phyloP scores from a whole-genome alignment of 805 yeast species.

The Barnettozyma pratensis region DNA sequence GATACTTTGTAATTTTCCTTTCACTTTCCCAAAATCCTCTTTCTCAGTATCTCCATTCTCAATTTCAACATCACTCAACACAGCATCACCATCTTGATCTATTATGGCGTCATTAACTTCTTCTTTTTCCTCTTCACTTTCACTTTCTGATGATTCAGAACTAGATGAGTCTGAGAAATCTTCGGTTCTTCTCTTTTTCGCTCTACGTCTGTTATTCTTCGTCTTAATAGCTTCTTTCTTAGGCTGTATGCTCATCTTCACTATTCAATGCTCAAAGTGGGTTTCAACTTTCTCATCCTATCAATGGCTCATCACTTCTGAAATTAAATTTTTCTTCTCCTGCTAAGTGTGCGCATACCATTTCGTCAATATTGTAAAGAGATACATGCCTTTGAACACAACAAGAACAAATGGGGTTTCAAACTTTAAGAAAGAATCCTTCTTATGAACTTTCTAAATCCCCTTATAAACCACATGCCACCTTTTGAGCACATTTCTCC shows the following conservation, averaged over 20 bases:
- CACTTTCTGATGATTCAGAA: slow-evolving; percentile 36
- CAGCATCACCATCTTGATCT: slow-evolving; percentile 20
- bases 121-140: slow-evolving; percentile 10
- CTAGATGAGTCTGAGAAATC: slow-evolving; percentile 55
- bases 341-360: neutral
- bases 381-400: no score
- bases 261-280: no score
- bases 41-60: slow-evolving; percentile 7
- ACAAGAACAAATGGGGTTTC: no score
- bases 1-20: slow-evolving; percentile 17
- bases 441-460: no score
- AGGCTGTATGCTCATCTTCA: slow-evolving; percentile 21
- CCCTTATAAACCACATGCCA: no score
- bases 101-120: slow-evolving; percentile 1
- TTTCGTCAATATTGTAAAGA: neutral
- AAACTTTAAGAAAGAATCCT: no score
- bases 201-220: slow-evolving; percentile 33
- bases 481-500: no score
- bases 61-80: slow-evolving; percentile 30
- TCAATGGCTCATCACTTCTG: neutral
- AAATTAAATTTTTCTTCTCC: no score
- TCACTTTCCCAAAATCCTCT: slow-evolving; percentile 11
- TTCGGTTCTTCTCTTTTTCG: slow-evolving; percentile 81
- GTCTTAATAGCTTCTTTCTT: slow-evolving; percentile 15
- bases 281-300: no score